Conservation (phyloP, 78 protist species). For the Cavenderia fasciculata region DNA sequence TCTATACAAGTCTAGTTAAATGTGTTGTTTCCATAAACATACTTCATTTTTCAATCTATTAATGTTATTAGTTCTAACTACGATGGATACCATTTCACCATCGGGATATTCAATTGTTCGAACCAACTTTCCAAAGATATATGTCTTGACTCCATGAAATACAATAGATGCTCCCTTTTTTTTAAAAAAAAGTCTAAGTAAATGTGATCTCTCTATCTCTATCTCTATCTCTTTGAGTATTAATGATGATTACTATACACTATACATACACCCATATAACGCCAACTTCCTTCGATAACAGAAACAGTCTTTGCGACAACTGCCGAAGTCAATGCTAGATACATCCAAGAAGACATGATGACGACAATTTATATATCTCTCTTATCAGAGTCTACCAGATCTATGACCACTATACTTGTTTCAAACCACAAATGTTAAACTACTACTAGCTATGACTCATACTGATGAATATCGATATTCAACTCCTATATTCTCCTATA, state of each 20-base stretch:
- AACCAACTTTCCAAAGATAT: slow-evolving; percentile 52
- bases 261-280: slow-evolving; percentile 61
- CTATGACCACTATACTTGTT: too few species aligned
- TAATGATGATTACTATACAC: background rate
- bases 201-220: background rate
- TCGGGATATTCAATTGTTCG: slow-evolving; percentile 68
- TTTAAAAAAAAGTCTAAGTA: background rate
- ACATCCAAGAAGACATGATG: slow-evolving; percentile 45
- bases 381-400: too few species aligned
- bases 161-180: slow-evolving; percentile 68
- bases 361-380: too few species aligned
- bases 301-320: slow-evolving; percentile 14
- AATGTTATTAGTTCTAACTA: slow-evolving; percentile 46
- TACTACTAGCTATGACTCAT: too few species aligned
- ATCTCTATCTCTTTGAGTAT: background rate
- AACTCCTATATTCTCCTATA: too few species aligned
- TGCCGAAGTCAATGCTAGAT: slow-evolving; percentile 43
- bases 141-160: slow-evolving; percentile 55
- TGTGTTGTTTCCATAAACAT: background rate
- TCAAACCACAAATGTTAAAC: too few species aligned
- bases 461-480: too few species aligned
- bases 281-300: slow-evolving; percentile 50
- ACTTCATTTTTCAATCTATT: slow-evolving; percentile 50
- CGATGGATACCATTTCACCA: slow-evolving; percentile 73
- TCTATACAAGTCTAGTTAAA: background rate